Conservation (phyloP, 2,329 filamentous ascomycete species). For the Purpureocillium lavendulum region DNA sequence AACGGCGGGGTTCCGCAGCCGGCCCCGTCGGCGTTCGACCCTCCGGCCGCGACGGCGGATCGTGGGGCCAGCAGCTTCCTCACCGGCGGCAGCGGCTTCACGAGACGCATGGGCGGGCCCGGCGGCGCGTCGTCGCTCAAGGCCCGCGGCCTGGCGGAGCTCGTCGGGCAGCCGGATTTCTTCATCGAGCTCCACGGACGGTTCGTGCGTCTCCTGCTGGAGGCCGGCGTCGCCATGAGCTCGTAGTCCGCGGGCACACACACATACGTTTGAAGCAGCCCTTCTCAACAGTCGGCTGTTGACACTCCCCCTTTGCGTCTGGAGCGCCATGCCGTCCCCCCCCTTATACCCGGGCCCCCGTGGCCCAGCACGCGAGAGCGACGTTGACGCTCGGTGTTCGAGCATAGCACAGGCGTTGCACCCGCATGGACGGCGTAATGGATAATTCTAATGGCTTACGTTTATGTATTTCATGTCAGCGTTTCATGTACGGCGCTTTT, state of each 20-base stretch:
- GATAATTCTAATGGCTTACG: constrained; percentile 12
- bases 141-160: constrained; percentile 54
- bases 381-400: constrained; percentile 2
- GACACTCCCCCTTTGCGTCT: no score
- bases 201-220: constrained; percentile 55
- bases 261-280: not conserved
- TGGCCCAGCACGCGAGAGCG: no score
- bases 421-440: constrained; percentile 7
- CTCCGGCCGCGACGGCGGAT: constrained; percentile 20
- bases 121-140: constrained; percentile 48
- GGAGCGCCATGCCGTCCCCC: no score
- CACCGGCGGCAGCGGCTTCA: constrained; percentile 46
- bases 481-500: not conserved
- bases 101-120: constrained; percentile 48
- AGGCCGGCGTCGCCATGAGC: constrained; percentile 46
- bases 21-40: constrained; percentile 18
- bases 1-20: constrained; percentile 20
- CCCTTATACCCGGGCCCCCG: no score
- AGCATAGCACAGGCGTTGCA: constrained; percentile 14
- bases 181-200: constrained; percentile 58
- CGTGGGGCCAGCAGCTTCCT: constrained; percentile 47
- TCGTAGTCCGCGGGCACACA: constrained; percentile 23
- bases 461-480: not conserved
- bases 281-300: no score
- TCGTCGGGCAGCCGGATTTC: constrained; percentile 59